Evolutionary conservation across 345 rosid genomes (phyloP).

Genomic region (Passiflora organensis): DNA sequence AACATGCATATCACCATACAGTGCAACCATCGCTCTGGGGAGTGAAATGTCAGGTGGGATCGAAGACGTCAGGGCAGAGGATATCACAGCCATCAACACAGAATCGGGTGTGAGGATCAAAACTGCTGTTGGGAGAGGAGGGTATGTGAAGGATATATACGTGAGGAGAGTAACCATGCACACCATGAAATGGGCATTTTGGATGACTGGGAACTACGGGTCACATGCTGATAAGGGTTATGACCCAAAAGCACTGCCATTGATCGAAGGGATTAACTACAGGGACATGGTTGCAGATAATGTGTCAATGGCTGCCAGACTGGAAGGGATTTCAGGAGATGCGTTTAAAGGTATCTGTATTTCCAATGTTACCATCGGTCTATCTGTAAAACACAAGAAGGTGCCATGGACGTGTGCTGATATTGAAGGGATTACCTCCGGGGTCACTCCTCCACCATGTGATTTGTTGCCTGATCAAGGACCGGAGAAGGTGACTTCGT

Average conservation of each 20-base stretch:
- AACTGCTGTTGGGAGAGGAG: constrained; percentile 70
- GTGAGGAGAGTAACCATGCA: constrained; percentile 54
- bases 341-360: constrained; percentile 65
- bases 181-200: constrained; percentile 76
- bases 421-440: constrained; percentile 45
- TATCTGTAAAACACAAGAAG: constrained; percentile 57
- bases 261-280: constrained; percentile 50
- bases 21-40: constrained; percentile 69
- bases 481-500: constrained; percentile 29
- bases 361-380: constrained; percentile 53
- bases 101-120: constrained; percentile 80
- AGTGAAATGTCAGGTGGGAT: constrained; percentile 87
- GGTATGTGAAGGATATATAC: constrained; percentile 53
- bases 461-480: constrained; percentile 44
- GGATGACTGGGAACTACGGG: constrained; percentile 76
- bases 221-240: constrained; percentile 57
- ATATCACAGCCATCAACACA: constrained; percentile 56
- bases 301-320: constrained; percentile 55
- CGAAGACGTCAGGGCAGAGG: constrained; percentile 74
- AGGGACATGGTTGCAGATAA: constrained; percentile 62
- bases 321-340: constrained; percentile 59
- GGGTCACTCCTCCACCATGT: constrained; percentile 53
- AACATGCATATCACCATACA: constrained; percentile 70
- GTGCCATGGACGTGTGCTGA: constrained; percentile 64
- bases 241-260: constrained; percentile 71